Conservation (phyloP, 148 eudicot genomes). For the Nepenthes mirabilis region DNA sequence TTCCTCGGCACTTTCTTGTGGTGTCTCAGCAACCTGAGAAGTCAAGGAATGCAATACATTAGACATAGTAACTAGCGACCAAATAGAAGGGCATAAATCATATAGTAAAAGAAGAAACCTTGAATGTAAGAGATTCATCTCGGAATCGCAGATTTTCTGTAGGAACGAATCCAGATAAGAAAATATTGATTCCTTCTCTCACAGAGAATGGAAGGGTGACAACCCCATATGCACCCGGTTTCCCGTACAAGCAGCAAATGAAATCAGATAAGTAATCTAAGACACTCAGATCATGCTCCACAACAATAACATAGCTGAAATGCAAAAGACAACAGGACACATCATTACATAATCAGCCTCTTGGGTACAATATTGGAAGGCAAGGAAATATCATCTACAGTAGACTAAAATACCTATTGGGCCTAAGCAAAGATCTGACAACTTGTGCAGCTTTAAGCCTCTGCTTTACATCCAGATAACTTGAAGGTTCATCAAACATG, state of each 20-base stretch:
- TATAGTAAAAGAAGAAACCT: constrained; percentile 27
- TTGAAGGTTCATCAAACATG: constrained; percentile 98
- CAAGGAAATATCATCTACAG: neutral
- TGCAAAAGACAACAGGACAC: constrained; percentile 8
- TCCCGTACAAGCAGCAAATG: constrained; percentile 94
- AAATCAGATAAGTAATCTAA: constrained; percentile 92
- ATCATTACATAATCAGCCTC: neutral
- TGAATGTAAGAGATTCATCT: constrained; percentile 94
- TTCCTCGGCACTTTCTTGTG: constrained; percentile 89
- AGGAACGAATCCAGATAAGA: constrained; percentile 92
- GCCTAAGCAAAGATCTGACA: constrained; percentile 74
- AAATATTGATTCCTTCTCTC: constrained; percentile 97
- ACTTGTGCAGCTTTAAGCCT: constrained; percentile 98
- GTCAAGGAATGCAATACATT: constrained; percentile 1
- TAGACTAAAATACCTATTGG: constrained; percentile 42
- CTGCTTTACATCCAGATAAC: constrained; percentile 94
- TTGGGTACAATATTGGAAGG: neutral
- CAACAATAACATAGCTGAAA: constrained; percentile 88
- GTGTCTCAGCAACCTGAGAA: constrained; percentile 80
- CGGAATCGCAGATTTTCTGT: constrained; percentile 88
- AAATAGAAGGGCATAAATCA: neutral
- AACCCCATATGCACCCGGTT: constrained; percentile 97
- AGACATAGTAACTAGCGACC: neutral
- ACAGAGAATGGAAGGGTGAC: constrained; percentile 98
- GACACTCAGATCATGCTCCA: constrained; percentile 97